A percentile compares a stretch with the other conserved stretches of the same genome.
Conservation (phyloP, 1,139 yeast genomes). For the Sporopachydermia cereana region DNA sequence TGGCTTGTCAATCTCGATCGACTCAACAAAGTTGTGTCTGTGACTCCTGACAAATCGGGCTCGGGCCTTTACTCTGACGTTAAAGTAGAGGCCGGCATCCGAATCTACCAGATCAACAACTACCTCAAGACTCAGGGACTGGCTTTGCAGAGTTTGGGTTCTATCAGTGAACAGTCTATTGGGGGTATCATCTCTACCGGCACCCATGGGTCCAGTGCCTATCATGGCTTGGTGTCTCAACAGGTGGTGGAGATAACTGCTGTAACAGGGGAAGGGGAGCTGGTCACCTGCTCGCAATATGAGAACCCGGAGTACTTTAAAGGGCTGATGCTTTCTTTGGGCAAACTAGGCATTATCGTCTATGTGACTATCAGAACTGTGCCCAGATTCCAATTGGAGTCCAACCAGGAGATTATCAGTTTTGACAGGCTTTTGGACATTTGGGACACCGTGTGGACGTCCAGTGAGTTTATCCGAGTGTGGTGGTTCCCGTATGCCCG, state of each 20-base stretch:
- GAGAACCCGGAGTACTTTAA: conserved; percentile 60
- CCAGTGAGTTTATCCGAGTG: conserved; percentile 80
- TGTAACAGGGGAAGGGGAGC: conserved; percentile 55
- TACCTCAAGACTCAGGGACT: conserved; percentile 49
- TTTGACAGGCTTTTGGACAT: conserved; percentile 57
- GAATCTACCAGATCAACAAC: conserved; percentile 69
- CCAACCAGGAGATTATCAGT: conserved; percentile 70
- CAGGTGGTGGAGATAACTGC: conserved; percentile 72
- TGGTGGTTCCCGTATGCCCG: conserved; percentile 98
- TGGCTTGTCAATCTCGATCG: conserved; percentile 86
- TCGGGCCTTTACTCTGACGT: conserved; percentile 71
- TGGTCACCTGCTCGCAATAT: conserved; percentile 56
- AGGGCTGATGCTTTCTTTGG: conserved; percentile 81
- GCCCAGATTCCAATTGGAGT: conserved; percentile 72
- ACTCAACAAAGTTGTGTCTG: conserved; percentile 41
- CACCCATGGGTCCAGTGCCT: conserved; percentile 91
- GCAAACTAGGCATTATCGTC: conserved; percentile 84
- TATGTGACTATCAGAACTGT: conserved; percentile 80
- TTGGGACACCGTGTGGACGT: conserved; percentile 75
- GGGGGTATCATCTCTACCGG: conserved; percentile 96
- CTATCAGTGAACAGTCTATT: conserved; percentile 85
- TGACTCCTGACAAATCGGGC: conserved; percentile 29
- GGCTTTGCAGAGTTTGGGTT: conserved; percentile 86
- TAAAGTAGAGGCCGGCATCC: conserved; percentile 85
- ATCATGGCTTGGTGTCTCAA: conserved; percentile 81